Percentiles rank a stretch among this genome's conserved stretches.
Conservation (phyloP, 163 green algal genomes). For the Scenedesmus sp. region DNA sequence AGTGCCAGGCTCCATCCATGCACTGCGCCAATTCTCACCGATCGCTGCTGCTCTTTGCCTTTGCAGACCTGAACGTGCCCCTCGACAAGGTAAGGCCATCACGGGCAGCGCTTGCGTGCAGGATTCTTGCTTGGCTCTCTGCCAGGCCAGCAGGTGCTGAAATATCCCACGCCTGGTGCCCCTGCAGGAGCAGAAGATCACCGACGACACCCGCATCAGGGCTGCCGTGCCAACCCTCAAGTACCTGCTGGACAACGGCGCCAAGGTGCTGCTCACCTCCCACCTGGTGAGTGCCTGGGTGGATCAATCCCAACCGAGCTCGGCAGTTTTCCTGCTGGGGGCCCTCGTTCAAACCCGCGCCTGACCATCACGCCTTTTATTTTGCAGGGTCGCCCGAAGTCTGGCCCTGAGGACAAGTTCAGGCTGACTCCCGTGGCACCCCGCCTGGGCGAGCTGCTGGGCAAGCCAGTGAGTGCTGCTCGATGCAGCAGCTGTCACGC, state of each 20-base stretch:
- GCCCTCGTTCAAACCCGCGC: not conserved
- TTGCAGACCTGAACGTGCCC: constrained; percentile 93
- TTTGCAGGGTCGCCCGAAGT: constrained; percentile 95
- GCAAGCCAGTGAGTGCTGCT: constrained; percentile 64
- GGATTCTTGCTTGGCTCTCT: not conserved
- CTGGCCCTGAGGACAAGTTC: constrained; percentile 98
- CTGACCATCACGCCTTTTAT: not conserved
- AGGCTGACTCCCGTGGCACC: constrained; percentile 85
- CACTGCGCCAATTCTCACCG: not conserved
- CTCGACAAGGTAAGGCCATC: constrained; percentile 74
- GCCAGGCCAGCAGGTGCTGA: constrained; percentile 1
- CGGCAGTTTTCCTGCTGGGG: not conserved
- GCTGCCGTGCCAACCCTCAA: constrained; percentile 97
- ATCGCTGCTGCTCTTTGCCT: constrained; percentile 3
- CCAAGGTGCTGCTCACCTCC: constrained; percentile 95
- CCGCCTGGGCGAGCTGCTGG: constrained; percentile 92
- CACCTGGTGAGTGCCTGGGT: constrained; percentile 84
- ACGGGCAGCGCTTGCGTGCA: not conserved
- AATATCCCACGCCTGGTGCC: constrained; percentile 7
- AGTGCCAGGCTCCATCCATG: not conserved
- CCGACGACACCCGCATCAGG: constrained; percentile 98
- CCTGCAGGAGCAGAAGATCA: constrained; percentile 84
- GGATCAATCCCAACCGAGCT: not conserved
- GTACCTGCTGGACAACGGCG: constrained; percentile 98
- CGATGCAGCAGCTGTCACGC: not conserved